Evolutionary conservation across 2,329 filamentous ascomycete species (phyloP), one percentile per base, ranked within the genome.

Genomic region (Calonectria honghensis): DNA sequence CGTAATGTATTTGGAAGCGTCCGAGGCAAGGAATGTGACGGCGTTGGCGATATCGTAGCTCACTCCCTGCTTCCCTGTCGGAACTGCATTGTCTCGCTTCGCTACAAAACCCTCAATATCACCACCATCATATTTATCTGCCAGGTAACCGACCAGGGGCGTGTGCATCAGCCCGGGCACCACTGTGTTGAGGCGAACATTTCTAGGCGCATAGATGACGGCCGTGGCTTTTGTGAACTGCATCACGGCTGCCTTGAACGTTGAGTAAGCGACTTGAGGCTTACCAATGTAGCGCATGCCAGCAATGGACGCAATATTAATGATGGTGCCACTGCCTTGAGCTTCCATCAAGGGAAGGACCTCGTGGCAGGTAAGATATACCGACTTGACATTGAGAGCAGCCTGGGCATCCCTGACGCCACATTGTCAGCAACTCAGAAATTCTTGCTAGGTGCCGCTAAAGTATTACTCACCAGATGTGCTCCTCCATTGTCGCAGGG

Each of bases 251-350:
- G 87, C 87, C 76, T 89, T 89, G 0, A 86, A 83, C 0, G 85
- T 79, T 0, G 85, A 85, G 73, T 90, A 90, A 2, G 85, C 89
- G 0, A 90, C 85, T 78, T 90, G 89, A 84, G 81, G 81, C 75
- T 83, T 82, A 16, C 81, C 81, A 27, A 82, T 78, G 37, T 90
- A 90, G 0, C 88, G 82, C 67, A 91, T 35, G 3, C 72, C 72
- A 1, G 66, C 72, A n/a, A 73, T 57, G 1, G 67, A 73, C 1
- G 67, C 66, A 24, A 50, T 41, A n/a, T 70, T 70, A 13, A 74
- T 59, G 13, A 73, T 24, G 2, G 32, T 61, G 6, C 72, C 73
- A 6, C 37, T 50, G 4, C 68, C 68, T 48, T 76, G 74, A 27
- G 63, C 52, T 41, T 76, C 74, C 74, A 76, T 76, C 31, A 74